Percentiles rank a stretch among this genome's conserved stretches.
Conservation (phyloP, 306 rosid genomes). For the Inga oerstediana region DNA sequence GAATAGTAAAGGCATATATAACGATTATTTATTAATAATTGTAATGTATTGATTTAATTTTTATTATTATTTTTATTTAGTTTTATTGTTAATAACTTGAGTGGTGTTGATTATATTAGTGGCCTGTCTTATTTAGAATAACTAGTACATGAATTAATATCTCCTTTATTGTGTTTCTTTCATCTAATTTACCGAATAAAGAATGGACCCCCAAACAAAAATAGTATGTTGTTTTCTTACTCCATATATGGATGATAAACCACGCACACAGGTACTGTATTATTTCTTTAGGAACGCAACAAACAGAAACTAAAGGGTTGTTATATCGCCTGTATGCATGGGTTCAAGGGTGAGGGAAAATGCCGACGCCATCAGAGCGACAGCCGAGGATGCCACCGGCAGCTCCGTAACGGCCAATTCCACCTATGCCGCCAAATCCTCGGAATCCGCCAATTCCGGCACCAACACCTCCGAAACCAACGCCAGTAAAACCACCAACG, state of each 20-base stretch:
- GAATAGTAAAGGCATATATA: too few species aligned
- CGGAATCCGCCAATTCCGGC: conserved; percentile 40
- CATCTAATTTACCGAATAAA: neutral
- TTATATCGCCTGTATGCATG: neutral
- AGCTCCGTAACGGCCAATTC: conserved; percentile 14
- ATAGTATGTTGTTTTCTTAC: neutral
- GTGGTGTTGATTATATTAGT: too few species aligned
- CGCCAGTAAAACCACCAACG: conserved; percentile 58
- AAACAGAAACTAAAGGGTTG: neutral
- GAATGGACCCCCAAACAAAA: too few species aligned
- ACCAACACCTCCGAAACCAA: conserved; percentile 66
- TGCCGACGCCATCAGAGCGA: conserved; percentile 1
- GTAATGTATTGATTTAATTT: too few species aligned
- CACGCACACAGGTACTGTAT: neutral
- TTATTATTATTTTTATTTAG: too few species aligned
- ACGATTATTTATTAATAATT: too few species aligned
- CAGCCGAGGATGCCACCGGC: conserved; percentile 28
- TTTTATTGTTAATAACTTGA: too few species aligned
- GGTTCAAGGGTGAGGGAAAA: conserved; percentile 62
- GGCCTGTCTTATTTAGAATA: too few species aligned
- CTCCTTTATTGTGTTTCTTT: neutral
- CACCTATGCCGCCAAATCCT: conserved; percentile 4
- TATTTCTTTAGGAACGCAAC: neutral
- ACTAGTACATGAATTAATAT: neutral
- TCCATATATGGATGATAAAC: neutral